These are phyloP conservation scores for Diaporthe ilicicola DNA, from an alignment of 2,329 filamentous ascomycete species.

Conservation along the genomic window DNA sequence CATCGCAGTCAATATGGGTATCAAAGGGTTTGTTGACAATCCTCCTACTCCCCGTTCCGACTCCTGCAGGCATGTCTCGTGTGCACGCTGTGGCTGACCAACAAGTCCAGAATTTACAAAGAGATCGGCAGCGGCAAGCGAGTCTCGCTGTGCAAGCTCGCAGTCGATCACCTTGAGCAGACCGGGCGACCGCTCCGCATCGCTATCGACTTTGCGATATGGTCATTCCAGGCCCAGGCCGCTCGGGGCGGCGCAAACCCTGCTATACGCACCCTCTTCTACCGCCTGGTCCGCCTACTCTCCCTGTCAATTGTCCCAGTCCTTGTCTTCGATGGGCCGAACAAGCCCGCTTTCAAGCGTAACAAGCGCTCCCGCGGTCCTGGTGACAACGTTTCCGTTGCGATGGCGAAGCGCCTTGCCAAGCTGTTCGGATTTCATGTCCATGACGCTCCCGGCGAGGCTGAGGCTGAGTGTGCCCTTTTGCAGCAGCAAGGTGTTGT, in stretches of 20 bases:
- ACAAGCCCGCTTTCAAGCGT: conserved; percentile 78
- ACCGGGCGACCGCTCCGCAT: conserved; percentile 80
- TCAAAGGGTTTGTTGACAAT: conserved; percentile 62
- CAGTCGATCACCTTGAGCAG: conserved; percentile 77
- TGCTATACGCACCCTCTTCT: conserved; percentile 90
- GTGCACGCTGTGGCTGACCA: conserved; percentile 2
- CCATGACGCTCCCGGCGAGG: conserved; percentile 92
- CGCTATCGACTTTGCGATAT: conserved; percentile 95
- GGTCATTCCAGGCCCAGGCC: conserved; percentile 93
- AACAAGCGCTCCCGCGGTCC: conserved; percentile 76
- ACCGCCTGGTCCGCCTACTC: conserved; percentile 73
- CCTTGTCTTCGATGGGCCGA: conserved; percentile 63
- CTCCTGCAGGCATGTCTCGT: conserved; percentile 1
- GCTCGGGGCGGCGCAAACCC: conserved; percentile 88
- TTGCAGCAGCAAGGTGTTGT: conserved; percentile 84
- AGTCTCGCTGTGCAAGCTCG: conserved; percentile 83
- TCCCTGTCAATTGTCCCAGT: conserved; percentile 58
- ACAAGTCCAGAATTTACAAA: conserved; percentile 76
- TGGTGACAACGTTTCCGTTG: conserved; percentile 72
- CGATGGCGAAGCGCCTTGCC: conserved; percentile 84
- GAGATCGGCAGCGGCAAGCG: conserved; percentile 85
- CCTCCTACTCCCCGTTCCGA: neutral
- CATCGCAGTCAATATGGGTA: conserved; percentile 60
- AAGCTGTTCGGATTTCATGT: conserved; percentile 84
- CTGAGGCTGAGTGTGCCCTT: conserved; percentile 93